Base-by-base conservation (phyloP, 2,329 filamentous ascomycete genomes). In the Phyllosticta citribraziliensis region DNA sequence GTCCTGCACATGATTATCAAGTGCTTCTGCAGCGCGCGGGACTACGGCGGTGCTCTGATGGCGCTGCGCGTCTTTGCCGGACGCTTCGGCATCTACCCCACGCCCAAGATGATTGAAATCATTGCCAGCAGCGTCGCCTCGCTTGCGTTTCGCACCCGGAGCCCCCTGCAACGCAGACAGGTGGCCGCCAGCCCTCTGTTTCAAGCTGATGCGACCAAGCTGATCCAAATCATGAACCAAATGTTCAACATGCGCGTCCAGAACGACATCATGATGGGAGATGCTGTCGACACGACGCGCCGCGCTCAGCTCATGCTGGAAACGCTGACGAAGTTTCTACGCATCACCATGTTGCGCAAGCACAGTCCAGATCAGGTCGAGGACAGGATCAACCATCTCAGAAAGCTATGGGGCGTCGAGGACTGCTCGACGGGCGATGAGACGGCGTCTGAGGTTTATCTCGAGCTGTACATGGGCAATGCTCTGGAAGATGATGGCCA, bases 1-100 rank as follows among this genome's bases (percentile, higher is more conserved):
- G 65, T 72, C 19, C 65, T 62, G 10, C 61, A 60, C 14, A 60
- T 72, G 20, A 66, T 74, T n/a, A 65, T 73, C 64, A 68, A 72
- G 40, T 73, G 70, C 63, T 74, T 74, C 64, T 70, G 69, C 63
- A 70, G 68, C 52, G 65, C 63, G 20, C 64, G 67, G 27, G 72
- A 74, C 59, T 62, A 73, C 1, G 62, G 68, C 14, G 73, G 72
- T n/a, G 68, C 69, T 5, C 68, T 74, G 9, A 64, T 74, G 17
- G 68, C 71, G n/a, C 55, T 74, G 25, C 70, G 73, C 60, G 66
- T 69, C 10, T 56, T 74, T 5, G 64, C 66, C 9, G 62, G 67
- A 3, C 55, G 63, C 0, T 68, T 74, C 50, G 60, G 63, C 52
- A 67, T 73, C 20, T 66, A 65, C n/a, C 70, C 72, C 5, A 67